Conservation (phyloP, 2,329 filamentous ascomycete species). For the Penicillium sp. region DNA sequence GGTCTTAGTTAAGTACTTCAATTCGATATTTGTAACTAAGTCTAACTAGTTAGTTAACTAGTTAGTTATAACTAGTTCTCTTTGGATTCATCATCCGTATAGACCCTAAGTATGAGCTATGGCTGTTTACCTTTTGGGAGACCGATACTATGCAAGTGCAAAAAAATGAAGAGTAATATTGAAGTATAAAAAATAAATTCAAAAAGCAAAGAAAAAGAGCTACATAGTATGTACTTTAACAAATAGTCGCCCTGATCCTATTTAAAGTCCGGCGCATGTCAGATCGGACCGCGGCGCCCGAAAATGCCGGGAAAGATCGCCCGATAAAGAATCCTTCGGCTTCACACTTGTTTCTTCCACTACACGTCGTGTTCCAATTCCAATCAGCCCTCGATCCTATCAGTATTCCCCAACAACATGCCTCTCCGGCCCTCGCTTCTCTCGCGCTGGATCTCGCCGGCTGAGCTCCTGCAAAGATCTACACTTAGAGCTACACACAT, state of each 20-base stretch:
- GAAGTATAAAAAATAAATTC: not conserved
- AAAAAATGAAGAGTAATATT: not conserved
- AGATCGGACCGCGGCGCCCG: conserved; percentile 12
- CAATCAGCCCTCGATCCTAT: not conserved
- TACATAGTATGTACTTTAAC: no score
- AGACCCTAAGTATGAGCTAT: not conserved
- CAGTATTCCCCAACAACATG: conserved; percentile 3
- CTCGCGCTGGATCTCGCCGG: conserved; percentile 24
- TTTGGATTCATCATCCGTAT: not conserved
- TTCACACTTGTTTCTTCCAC: not conserved
- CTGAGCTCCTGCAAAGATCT: conserved; percentile 10
- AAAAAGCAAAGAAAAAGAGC: not conserved
- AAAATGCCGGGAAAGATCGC: conserved; percentile 8
- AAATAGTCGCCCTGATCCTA: not conserved
- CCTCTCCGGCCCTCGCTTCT: conserved; percentile 11
- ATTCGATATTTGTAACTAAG: no score
- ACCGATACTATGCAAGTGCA: not conserved
- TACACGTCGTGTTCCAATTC: not conserved
- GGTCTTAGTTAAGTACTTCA: no score
- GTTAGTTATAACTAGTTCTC: no score
- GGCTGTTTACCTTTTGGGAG: not conserved
- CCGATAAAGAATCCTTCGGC: conserved; percentile 4
- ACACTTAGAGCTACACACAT: conserved; percentile 4
- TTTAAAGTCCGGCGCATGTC: not conserved
- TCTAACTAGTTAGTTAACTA: no score